phyloP scores from a whole-genome alignment of 1,139 yeast species.

The Taphrina populina region DNA sequence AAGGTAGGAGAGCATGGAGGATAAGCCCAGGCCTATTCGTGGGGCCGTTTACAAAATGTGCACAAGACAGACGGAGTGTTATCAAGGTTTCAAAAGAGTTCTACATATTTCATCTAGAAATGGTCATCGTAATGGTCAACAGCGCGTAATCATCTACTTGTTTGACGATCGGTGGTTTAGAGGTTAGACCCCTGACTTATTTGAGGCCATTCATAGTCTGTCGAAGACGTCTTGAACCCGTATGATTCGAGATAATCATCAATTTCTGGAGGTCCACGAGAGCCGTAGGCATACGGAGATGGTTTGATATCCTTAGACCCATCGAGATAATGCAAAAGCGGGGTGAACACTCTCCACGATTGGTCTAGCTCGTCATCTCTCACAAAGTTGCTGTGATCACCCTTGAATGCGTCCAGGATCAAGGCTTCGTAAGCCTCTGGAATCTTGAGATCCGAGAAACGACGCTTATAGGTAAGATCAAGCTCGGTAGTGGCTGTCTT shows the following conservation, averaged over 20 bases:
- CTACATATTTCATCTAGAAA: no score
- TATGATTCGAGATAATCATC: slow-evolving; percentile 61
- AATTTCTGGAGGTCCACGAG: slow-evolving; percentile 78
- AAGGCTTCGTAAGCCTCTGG: slow-evolving; percentile 98
- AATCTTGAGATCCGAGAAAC: slow-evolving; percentile 77
- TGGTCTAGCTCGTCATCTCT: slow-evolving; percentile 96
- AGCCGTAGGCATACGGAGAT: slow-evolving; percentile 82
- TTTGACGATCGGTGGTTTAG: no score
- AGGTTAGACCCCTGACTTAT: slow-evolving; percentile 35
- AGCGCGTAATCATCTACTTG: no score
- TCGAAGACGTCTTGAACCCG: slow-evolving; percentile 65
- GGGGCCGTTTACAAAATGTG: no score
- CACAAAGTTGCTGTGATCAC: slow-evolving; percentile 95
- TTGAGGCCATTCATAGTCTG: slow-evolving; percentile 73
- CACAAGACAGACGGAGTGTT: no score
- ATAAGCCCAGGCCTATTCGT: no score
- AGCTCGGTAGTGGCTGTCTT: slow-evolving; percentile 82
- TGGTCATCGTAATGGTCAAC: no score
- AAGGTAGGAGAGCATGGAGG: no score
- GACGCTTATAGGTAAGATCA: slow-evolving; percentile 77
- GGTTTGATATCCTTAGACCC: slow-evolving; percentile 49
- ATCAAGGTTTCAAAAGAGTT: no score
- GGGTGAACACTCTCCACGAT: slow-evolving; percentile 91
- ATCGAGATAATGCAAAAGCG: slow-evolving; percentile 77
- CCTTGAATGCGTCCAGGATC: slow-evolving; percentile 83